phyloP scores from a whole-genome alignment of 169 alveolate genomes.

The Cryptosporidium ubiquitum region DNA sequence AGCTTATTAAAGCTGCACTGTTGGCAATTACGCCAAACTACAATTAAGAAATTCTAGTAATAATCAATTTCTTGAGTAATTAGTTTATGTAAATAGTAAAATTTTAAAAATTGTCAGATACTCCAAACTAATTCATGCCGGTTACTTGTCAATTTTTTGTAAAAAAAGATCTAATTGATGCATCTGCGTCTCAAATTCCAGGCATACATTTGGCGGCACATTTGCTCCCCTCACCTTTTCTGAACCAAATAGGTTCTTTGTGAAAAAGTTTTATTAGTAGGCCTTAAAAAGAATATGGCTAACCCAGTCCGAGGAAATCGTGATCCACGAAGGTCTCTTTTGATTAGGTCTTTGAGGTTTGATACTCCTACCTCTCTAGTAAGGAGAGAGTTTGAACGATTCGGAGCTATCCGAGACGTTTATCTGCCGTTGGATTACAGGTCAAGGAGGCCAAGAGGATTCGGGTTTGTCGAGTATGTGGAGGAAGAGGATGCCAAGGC shows the following conservation, averaged over 20 bases:
- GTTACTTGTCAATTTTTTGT: background rate
- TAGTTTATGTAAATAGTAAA: background rate
- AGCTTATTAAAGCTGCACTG: background rate
- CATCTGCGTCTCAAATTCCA: background rate
- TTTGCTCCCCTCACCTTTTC: background rate
- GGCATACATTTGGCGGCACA: constrained; percentile 6
- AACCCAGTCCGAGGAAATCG: background rate
- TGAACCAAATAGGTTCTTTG: background rate
- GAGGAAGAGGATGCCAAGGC: constrained; percentile 85
- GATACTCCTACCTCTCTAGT: constrained; percentile 86
- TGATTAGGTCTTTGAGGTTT: constrained; percentile 84
- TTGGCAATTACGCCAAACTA: background rate
- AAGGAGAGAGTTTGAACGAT: constrained; percentile 83
- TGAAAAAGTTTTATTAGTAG: background rate
- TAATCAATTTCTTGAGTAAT: background rate
- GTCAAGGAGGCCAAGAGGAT: constrained; percentile 88
- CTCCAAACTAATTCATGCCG: background rate
- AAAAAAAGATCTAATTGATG: background rate
- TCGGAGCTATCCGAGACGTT: constrained; percentile 89
- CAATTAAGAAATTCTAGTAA: too few species aligned
- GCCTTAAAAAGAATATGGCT: background rate
- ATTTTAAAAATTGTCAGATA: too few species aligned
- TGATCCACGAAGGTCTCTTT: constrained; percentile 59
- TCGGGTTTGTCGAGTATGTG: constrained; percentile 89
- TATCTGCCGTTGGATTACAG: constrained; percentile 86